These are phyloP conservation scores for Isabelozyma rhagii DNA, from an alignment of 805 yeast species.

Conservation along the genomic window DNA sequence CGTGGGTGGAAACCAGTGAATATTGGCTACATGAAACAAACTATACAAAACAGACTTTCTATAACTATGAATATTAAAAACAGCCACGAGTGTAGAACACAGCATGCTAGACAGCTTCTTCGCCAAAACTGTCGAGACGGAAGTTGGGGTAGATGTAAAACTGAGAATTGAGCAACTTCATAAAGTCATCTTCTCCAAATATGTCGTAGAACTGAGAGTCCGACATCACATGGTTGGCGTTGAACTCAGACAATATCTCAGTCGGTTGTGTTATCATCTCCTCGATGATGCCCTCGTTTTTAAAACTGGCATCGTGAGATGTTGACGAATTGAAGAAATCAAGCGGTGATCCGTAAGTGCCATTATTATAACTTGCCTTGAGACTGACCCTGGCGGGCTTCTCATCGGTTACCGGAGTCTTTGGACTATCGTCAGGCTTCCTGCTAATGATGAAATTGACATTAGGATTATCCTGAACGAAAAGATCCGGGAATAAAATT, in stretches of 20 bases:
- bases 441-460: neutral
- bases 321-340: neutral
- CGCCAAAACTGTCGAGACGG: conserved; percentile 11
- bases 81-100: too few relatives aligned
- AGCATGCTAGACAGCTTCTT: neutral
- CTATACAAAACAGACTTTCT: too few relatives aligned
- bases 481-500: conserved; percentile 11
- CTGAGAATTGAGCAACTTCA: conserved; percentile 2
- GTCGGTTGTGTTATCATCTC: too few relatives aligned
- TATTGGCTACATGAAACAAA: too few relatives aligned
- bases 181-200: conserved; percentile 3
- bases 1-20: too few relatives aligned
- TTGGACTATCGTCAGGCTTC: neutral
- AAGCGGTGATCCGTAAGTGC: neutral
- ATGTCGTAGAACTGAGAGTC: neutral
- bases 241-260: neutral
- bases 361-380: too few relatives aligned
- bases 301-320: neutral
- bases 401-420: neutral
- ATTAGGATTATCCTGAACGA: neutral
- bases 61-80: too few relatives aligned
- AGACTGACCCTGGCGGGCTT: too few relatives aligned
- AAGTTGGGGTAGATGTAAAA: conserved; percentile 13
- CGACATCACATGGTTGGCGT: neutral
- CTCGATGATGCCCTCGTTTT: neutral